A percentile compares a stretch with the other conserved stretches of the same genome.
These are phyloP conservation scores for Trametes elegans DNA, from an alignment of 768 basidiomycete species.

Conservation along the genomic window DNA sequence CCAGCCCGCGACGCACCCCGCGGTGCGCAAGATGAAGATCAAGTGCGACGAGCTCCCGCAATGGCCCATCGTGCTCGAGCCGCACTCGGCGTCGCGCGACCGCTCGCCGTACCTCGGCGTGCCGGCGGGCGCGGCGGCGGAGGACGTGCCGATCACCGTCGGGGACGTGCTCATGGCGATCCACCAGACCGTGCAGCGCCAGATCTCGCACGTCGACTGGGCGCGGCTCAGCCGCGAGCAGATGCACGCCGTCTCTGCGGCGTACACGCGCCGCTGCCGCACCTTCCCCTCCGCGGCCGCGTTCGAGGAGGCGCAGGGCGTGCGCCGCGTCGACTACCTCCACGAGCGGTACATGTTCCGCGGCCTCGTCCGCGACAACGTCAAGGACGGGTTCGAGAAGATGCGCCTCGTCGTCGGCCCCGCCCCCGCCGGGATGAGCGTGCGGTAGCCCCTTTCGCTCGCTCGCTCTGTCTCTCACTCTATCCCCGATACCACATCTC, in stretches of 20 bases:
- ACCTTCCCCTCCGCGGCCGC: slow-evolving; percentile 31
- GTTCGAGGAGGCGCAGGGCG: slow-evolving; percentile 36
- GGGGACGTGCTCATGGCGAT: slow-evolving; percentile 57
- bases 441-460: background rate
- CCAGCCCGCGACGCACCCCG: slow-evolving; percentile 56
- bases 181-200: slow-evolving; percentile 43
- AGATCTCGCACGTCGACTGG: slow-evolving; percentile 38
- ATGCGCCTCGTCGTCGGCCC: slow-evolving; percentile 25
- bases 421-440: no score
- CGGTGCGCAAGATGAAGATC: slow-evolving; percentile 53
- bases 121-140: slow-evolving; percentile 32
- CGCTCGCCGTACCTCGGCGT: slow-evolving; percentile 20
- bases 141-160: slow-evolving; percentile 42
- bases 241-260: slow-evolving; percentile 34
- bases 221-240: slow-evolving; percentile 26
- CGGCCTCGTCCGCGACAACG: slow-evolving; percentile 32
- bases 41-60: slow-evolving; percentile 51
- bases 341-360: slow-evolving; percentile 35
- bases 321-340: slow-evolving; percentile 41
- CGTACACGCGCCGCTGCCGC: slow-evolving; percentile 36
- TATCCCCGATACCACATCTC: no score
- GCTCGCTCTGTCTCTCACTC: background rate
- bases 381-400: slow-evolving; percentile 23
- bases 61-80: slow-evolving; percentile 60
- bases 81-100: slow-evolving; percentile 18